These are phyloP conservation scores for Ricinus communis DNA, from an alignment of 345 rosid species.

Conservation along the genomic window DNA sequence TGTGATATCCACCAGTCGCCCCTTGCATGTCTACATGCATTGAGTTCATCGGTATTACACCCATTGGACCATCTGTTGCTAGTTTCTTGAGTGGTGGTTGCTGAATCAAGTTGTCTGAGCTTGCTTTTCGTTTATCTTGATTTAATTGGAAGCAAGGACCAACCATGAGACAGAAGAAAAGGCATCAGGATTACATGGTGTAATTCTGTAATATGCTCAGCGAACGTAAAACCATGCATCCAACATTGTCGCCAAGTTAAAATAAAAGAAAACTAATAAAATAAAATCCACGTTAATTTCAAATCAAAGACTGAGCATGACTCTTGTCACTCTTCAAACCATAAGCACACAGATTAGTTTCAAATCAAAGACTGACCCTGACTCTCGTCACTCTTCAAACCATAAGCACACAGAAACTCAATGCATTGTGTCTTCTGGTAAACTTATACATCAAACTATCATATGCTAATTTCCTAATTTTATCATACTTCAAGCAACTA, in stretches of 20 bases:
- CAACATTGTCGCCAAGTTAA: background rate
- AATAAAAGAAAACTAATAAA: background rate
- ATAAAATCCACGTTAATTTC: background rate
- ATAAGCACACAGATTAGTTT: background rate
- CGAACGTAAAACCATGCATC: background rate
- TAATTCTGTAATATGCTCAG: no score
- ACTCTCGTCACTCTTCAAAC: background rate
- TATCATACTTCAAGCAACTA: background rate
- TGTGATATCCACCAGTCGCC: conserved; percentile 37
- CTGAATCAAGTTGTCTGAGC: conserved; percentile 58
- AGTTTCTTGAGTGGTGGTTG: conserved; percentile 67
- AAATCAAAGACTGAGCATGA: background rate
- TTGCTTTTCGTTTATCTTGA: conserved; percentile 79
- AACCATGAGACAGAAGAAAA: conserved; percentile 8
- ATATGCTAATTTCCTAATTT: background rate
- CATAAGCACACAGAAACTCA: background rate
- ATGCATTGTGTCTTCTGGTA: background rate
- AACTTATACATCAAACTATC: background rate
- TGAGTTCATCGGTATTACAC: conserved; percentile 53
- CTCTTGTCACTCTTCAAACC: background rate
- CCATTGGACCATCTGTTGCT: conserved; percentile 43
- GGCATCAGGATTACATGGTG: background rate
- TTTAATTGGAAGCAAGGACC: conserved; percentile 3
- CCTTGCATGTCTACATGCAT: conserved; percentile 55
- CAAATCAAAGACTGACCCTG: no score